Percentiles rank a stretch among this genome's conserved stretches.
Conservation (phyloP, 495 filamentous ascomycete genomes). For the Podospora pseudopauciseta region DNA sequence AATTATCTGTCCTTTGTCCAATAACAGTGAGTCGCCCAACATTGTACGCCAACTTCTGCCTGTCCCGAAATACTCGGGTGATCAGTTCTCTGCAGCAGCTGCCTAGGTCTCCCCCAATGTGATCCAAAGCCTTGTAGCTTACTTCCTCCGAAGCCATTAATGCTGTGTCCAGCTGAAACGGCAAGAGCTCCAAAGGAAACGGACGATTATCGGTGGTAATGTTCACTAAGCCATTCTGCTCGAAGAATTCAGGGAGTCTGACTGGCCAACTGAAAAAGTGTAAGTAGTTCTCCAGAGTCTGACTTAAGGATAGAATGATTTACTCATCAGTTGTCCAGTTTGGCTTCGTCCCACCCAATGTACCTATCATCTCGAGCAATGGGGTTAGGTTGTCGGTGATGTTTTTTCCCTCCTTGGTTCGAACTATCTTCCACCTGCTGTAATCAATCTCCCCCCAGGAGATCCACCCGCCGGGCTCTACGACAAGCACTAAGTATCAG, state of each 20-base stretch:
- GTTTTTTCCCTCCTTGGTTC: not conserved
- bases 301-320: not conserved
- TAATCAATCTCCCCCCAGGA: not conserved
- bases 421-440: not conserved
- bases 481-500: not conserved
- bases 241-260: not conserved
- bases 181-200: not conserved
- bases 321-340: not conserved
- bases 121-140: not conserved
- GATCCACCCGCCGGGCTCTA: not conserved
- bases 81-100: not conserved
- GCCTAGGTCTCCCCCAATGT: not conserved
- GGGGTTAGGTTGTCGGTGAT: not conserved
- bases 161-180: not conserved
- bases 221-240: not conserved
- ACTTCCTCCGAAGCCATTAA: not conserved
- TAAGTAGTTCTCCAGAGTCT: not conserved
- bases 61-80: not conserved
- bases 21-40: not conserved
- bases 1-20: not conserved
- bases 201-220: not conserved
- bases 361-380: not conserved
- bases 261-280: not conserved
- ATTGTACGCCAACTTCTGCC: not conserved
- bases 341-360: not conserved